These are phyloP conservation scores for Lasiodiplodia theobromae DNA, from an alignment of 2,329 filamentous ascomycete species.

Conservation along the genomic window DNA sequence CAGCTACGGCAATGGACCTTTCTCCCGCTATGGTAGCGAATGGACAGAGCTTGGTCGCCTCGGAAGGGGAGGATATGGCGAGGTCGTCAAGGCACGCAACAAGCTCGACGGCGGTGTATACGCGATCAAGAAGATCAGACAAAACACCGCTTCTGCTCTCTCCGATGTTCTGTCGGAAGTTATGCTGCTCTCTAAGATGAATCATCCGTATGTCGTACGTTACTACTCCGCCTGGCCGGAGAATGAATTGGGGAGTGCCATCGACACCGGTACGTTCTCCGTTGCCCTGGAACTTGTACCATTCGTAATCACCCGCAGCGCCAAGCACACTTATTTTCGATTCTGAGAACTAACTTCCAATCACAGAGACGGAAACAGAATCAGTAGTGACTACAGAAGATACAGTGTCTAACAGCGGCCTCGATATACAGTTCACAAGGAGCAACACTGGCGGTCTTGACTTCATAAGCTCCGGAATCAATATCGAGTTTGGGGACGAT, in stretches of 20 bases:
- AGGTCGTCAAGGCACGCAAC: conserved; percentile 94
- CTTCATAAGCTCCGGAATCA: conserved; percentile 87
- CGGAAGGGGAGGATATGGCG: conserved; percentile 93
- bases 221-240: conserved; percentile 98
- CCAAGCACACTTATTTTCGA: background rate
- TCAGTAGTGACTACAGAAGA: conserved; percentile 41
- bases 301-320: background rate
- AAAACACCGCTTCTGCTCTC: conserved; percentile 75
- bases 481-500: conserved; percentile 77
- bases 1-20: conserved; percentile 43
- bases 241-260: conserved; percentile 54
- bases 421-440: conserved; percentile 62
- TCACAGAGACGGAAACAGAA: conserved; percentile 41
- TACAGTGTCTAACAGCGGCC: conserved; percentile 33
- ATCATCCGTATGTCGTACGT: conserved; percentile 85
- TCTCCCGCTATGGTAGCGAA: conserved; percentile 84
- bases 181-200: conserved; percentile 86
- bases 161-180: conserved; percentile 87
- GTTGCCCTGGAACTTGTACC: background rate
- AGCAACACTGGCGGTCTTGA: conserved; percentile 80
- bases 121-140: conserved; percentile 94
- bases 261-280: conserved; percentile 25
- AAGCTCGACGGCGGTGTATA: conserved; percentile 94
- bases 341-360: conserved; percentile 39
- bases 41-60: conserved; percentile 89